Evolutionary conservation across 306 rosid species (phyloP), one percentile per base, ranked within the genome.

Genomic region (Arachis hypogaea): DNA sequence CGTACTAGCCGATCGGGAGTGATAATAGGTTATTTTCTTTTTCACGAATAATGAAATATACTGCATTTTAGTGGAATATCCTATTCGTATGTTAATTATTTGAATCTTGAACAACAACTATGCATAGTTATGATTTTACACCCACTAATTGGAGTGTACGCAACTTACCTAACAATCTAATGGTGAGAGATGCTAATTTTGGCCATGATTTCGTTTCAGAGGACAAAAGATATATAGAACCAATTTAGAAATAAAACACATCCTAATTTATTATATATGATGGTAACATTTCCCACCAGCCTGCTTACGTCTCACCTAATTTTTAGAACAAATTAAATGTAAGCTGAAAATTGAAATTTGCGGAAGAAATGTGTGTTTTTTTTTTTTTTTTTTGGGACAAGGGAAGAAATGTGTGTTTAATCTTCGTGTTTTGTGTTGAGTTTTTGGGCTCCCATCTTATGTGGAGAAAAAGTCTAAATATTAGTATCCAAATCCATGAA

Each of bases 141-240:
- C 29, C 18, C 45, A 11, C 61, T 52, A 62, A 65, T 69, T 77
- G 51, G 5, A 36, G 62, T 52, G 52, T 58, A 77, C 66, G 52
- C 22, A 14, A 58, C n/a, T 38, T 5, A 45, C 59, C 52, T 50
- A 58, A 40, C 5, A 33, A 14, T 43, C 11, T 36, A 51, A 45
- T 2, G 14, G 11, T 49, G 51, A 72, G 8, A 30, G 59, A 18
- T 49, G 49, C 68, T 14, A 59, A 64, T 36, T 4, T 8, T 60
- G 22, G 62, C 62, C 41, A 38, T 11, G 62, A 28, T 41, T 7
- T 12, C 29, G 22, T 41, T 38, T 69, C 28, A 7, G 42, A 11
- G 64, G 42, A 43, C 44, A 5, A 56, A 6, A 69, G 43, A 22
- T 22, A 22, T 22, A 22, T 22, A 16, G 9, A 33, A 33, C 38